Conservation (phyloP, 441 rosid genomes). For the Adansonia gregorii region DNA sequence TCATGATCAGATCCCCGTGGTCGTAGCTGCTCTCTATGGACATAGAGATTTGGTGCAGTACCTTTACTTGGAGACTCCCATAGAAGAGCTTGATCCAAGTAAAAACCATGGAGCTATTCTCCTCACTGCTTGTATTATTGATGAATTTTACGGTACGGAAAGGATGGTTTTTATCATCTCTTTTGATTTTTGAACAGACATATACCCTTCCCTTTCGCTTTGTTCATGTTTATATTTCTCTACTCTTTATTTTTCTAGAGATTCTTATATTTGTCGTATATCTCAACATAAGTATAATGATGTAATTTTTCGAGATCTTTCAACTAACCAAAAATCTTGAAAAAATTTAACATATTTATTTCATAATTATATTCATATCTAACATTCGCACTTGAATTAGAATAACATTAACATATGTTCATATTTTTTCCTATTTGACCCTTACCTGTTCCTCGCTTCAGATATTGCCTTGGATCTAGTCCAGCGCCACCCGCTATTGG, state of each 20-base stretch:
- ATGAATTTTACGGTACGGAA: constrained; percentile 46
- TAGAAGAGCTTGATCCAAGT: constrained; percentile 40
- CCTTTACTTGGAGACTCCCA: constrained; percentile 49
- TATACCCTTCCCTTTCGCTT: not conserved
- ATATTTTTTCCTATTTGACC: not conserved
- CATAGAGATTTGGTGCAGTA: constrained; percentile 43
- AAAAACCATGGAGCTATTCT: constrained; percentile 45
- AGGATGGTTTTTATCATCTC: not conserved
- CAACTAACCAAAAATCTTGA: too few relatives aligned
- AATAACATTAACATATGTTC: too few relatives aligned
- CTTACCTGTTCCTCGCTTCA: not conserved
- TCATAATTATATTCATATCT: too few relatives aligned
- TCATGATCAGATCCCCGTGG: constrained; percentile 39
- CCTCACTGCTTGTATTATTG: constrained; percentile 43
- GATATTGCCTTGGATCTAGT: constrained; percentile 60
- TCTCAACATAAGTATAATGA: too few relatives aligned
- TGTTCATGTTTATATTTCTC: not conserved
- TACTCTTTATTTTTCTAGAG: too few relatives aligned
- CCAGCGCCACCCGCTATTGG: constrained; percentile 39
- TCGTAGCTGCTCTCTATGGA: constrained; percentile 45
- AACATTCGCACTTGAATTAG: too few relatives aligned
- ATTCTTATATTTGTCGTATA: too few relatives aligned
- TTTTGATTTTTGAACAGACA: not conserved
- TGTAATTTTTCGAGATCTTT: too few relatives aligned
- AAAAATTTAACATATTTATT: too few relatives aligned